Evolutionary conservation across 495 filamentous ascomycete species (phyloP).

Genomic region (Penicillium pulvis): DNA sequence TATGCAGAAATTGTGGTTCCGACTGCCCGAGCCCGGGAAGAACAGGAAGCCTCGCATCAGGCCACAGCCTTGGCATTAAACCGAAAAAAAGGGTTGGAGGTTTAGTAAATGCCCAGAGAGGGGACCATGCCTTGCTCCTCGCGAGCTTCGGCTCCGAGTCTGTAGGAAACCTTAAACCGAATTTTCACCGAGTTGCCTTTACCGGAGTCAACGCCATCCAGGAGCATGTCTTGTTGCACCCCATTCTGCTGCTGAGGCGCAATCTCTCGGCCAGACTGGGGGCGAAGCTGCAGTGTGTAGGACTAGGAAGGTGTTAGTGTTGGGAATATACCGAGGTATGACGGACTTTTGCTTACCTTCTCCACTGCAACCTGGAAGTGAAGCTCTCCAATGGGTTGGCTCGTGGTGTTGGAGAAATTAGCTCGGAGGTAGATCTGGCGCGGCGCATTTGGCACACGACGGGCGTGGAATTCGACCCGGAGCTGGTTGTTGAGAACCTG

Average conservation of each 20-base stretch:
- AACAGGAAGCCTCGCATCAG: slow-evolving; percentile 4
- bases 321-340: background rate
- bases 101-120: slow-evolving; percentile 72
- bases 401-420: slow-evolving; percentile 76
- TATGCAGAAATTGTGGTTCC: slow-evolving; percentile 2
- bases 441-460: slow-evolving; percentile 39
- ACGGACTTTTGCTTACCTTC: slow-evolving; percentile 61
- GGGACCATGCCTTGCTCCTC: slow-evolving; percentile 89
- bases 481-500: slow-evolving; percentile 59
- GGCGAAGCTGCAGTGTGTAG: slow-evolving; percentile 77
- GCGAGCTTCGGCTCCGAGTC: slow-evolving; percentile 61
- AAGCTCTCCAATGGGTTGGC: slow-evolving; percentile 70
- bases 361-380: slow-evolving; percentile 93
- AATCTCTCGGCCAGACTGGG: slow-evolving; percentile 78
- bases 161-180: slow-evolving; percentile 84
- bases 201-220: slow-evolving; percentile 69
- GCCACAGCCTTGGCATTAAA: slow-evolving; percentile 3
- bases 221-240: slow-evolving; percentile 78
- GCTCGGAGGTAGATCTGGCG: slow-evolving; percentile 60
- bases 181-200: slow-evolving; percentile 81
- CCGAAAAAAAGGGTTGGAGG: background rate
- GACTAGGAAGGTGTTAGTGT: slow-evolving; percentile 44
- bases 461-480: slow-evolving; percentile 52
- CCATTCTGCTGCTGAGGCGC: slow-evolving; percentile 72
- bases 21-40: slow-evolving; percentile 4